Conservation (phyloP, 306 rosid genomes). For the Phaseolus lunatus region DNA sequence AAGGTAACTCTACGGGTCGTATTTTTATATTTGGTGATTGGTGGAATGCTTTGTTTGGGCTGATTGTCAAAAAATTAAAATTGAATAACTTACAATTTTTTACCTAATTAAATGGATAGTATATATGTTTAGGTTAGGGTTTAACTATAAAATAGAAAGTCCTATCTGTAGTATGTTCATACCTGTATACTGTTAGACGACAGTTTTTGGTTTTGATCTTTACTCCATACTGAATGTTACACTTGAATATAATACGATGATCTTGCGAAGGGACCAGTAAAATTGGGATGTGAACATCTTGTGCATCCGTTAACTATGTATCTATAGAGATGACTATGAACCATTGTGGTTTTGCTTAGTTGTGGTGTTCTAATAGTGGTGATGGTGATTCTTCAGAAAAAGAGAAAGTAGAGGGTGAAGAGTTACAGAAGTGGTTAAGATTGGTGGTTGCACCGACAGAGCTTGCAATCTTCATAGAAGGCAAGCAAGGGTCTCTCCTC, state of each 20-base stretch:
- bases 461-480: slow-evolving; percentile 70
- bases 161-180: neutral
- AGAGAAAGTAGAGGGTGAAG: slow-evolving; percentile 97
- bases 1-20: slow-evolving; percentile 59
- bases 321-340: slow-evolving; percentile 17
- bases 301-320: slow-evolving; percentile 6
- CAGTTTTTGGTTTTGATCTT: slow-evolving; percentile 20
- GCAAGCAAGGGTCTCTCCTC: slow-evolving; percentile 74
- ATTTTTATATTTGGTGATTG: slow-evolving; percentile 26
- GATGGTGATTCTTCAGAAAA: slow-evolving; percentile 67
- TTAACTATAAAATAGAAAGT: neutral
- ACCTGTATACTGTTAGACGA: neutral
- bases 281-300: slow-evolving; percentile 15
- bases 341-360: slow-evolving; percentile 9
- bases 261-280: neutral
- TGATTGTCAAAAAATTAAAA: slow-evolving; percentile 27
- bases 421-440: slow-evolving; percentile 89
- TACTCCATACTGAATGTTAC: neutral
- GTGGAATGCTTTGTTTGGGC: neutral
- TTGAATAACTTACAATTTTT: neutral
- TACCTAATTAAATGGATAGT: slow-evolving; percentile 5
- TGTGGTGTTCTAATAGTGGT: slow-evolving; percentile 41
- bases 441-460: slow-evolving; percentile 95
- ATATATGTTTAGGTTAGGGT: neutral
- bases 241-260: slow-evolving; percentile 11